phyloP scores from a whole-genome alignment of 345 rosid species.

The Odontarrhena argentea region DNA sequence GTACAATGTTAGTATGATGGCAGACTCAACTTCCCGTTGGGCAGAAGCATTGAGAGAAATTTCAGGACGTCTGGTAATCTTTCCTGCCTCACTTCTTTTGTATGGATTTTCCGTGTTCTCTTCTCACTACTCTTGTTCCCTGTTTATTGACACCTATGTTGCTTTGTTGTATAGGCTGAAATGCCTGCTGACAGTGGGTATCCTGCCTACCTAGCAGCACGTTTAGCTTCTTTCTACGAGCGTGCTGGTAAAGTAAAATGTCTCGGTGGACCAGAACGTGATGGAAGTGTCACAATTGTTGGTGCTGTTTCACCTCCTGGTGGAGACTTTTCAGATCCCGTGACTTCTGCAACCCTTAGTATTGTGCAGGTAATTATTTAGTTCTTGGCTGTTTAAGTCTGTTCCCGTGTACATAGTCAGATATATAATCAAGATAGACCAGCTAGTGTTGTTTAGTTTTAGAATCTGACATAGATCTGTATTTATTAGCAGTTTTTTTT shows the following conservation, averaged over 20 bases:
- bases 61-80: constrained; percentile 91
- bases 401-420: not conserved
- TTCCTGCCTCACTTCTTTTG: constrained; percentile 9
- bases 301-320: constrained; percentile 99
- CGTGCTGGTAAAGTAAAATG: constrained; percentile 99
- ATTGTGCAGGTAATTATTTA: constrained; percentile 88
- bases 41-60: constrained; percentile 99
- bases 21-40: constrained; percentile 99
- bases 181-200: constrained; percentile 99
- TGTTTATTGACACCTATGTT: constrained; percentile 20
- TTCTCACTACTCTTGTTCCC: constrained; percentile 10
- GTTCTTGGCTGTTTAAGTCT: constrained; percentile 12
- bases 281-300: constrained; percentile 98
- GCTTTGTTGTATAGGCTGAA: constrained; percentile 74
- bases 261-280: constrained; percentile 97
- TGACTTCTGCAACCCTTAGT: constrained; percentile 98
- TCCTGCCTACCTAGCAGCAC: constrained; percentile 99
- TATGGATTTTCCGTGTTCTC: constrained; percentile 10
- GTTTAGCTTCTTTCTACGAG: constrained; percentile 97
- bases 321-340: constrained; percentile 99
- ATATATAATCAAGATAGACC: constrained; percentile 14
- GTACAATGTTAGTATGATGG: constrained; percentile 99
- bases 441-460: constrained; percentile 25
- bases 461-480: not conserved
- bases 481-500: not conserved